Percentiles rank a stretch among this genome's conserved stretches.
Evolutionary conservation across 108 stramenopile species (phyloP).

Genomic region (Parietichytrium sp.): DNA sequence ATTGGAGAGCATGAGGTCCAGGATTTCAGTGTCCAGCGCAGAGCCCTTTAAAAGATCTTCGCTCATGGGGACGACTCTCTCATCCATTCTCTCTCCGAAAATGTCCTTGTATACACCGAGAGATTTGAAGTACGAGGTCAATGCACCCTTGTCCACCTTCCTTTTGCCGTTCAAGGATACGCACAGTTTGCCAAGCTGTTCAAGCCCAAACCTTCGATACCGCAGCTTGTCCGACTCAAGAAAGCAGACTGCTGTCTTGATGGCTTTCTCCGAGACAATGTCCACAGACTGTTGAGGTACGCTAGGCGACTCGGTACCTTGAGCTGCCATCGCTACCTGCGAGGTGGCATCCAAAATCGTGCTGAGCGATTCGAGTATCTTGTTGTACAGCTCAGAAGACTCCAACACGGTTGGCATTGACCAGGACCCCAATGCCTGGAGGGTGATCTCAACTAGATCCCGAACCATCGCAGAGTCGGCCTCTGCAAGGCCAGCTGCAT

Average conservation of each 20-base stretch:
- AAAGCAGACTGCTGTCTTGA: background rate
- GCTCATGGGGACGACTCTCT: conserved; percentile 11
- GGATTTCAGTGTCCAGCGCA: conserved; percentile 23
- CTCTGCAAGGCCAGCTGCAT: no score
- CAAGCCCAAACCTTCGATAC: conserved; percentile 9
- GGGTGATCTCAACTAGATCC: background rate
- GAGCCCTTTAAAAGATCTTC: background rate
- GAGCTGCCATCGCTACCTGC: background rate
- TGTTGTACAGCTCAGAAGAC: background rate
- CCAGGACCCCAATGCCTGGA: background rate
- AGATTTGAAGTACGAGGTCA: conserved; percentile 18
- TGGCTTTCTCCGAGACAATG: background rate
- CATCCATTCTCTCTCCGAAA: conserved; percentile 26
- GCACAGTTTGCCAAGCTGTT: conserved; percentile 16
- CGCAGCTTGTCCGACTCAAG: conserved; percentile 29
- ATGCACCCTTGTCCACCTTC: background rate
- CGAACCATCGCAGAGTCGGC: background rate
- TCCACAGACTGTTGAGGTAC: background rate
- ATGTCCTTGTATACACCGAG: background rate
- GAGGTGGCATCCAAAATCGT: background rate
- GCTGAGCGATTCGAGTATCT: background rate
- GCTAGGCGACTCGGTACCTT: background rate
- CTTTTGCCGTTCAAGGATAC: background rate
- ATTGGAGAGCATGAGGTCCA: background rate
- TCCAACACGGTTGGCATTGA: background rate